phyloP scores from a whole-genome alignment of 2,329 filamentous ascomycete species.

The Ploettnerulaceae sp. region DNA sequence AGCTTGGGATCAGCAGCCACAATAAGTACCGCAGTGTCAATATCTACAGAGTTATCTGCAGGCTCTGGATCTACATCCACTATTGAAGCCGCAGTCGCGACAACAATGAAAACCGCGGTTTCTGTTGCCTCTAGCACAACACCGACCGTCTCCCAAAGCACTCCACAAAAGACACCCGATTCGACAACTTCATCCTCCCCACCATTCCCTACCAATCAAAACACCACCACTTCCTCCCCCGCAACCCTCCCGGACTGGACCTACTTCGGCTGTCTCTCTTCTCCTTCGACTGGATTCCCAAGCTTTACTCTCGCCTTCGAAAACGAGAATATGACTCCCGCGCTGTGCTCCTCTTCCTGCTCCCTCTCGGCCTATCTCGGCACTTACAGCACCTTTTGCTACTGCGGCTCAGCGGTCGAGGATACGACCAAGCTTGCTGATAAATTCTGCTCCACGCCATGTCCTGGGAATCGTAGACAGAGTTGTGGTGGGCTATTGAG shows the following conservation, averaged over 20 bases:
- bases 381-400: background rate
- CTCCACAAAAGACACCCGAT: background rate
- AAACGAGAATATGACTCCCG: background rate
- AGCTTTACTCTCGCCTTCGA: background rate
- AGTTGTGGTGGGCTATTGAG: background rate
- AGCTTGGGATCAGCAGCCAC: background rate
- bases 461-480: background rate
- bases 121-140: background rate
- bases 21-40: background rate
- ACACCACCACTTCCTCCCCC: background rate
- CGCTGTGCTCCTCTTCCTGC: background rate
- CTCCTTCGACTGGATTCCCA: background rate
- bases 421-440: background rate
- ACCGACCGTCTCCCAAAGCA: background rate
- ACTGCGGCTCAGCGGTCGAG: background rate
- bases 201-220: constrained; percentile 1
- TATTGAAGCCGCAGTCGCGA: background rate
- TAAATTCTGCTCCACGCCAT: background rate
- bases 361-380: background rate
- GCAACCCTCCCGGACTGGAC: background rate
- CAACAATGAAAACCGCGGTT: background rate
- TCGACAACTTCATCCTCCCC: background rate
- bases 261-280: constrained; percentile 4
- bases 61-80: background rate
- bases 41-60: background rate